These are phyloP conservation scores for Physcomitrium patens DNA, from an alignment of 225 moss, liverwort and hornwort species.

Conservation along the genomic window DNA sequence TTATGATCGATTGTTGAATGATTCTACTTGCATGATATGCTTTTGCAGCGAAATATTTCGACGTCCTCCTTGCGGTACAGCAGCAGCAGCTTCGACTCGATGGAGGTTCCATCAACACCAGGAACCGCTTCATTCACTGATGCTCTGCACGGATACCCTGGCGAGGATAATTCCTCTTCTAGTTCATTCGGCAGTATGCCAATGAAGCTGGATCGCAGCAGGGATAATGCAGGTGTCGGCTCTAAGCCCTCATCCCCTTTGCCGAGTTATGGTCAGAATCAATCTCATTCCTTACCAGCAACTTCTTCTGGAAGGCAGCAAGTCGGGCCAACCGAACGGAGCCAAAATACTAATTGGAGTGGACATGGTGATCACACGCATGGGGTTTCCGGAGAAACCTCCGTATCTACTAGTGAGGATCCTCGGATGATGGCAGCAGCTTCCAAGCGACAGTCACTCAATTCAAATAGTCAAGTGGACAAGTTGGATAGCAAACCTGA, in stretches of 20 bases:
- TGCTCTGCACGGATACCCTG: constrained; percentile 60
- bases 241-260: constrained; percentile 59
- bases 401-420: constrained; percentile 74
- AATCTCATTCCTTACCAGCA: constrained; percentile 65
- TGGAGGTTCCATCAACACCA: constrained; percentile 78
- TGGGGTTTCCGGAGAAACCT: constrained; percentile 39
- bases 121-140: constrained; percentile 68
- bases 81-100: constrained; percentile 70
- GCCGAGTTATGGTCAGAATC: constrained; percentile 45
- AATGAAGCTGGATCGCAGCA: constrained; percentile 57
- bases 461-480: constrained; percentile 73
- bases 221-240: constrained; percentile 51
- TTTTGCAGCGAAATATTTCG: constrained; percentile 46
- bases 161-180: constrained; percentile 65
- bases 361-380: constrained; percentile 32
- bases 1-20: not conserved
- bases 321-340: constrained; percentile 55
- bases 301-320: constrained; percentile 53
- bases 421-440: constrained; percentile 58
- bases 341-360: constrained; percentile 55
- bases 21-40: constrained; percentile 8
- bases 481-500: constrained; percentile 69
- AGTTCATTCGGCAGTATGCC: constrained; percentile 77
- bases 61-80: constrained; percentile 59
- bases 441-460: constrained; percentile 65